A percentile compares a stretch with the other conserved stretches of the same genome.
phyloP scores from a whole-genome alignment of 805 yeast species.

The Metschnikowia hibisci region DNA sequence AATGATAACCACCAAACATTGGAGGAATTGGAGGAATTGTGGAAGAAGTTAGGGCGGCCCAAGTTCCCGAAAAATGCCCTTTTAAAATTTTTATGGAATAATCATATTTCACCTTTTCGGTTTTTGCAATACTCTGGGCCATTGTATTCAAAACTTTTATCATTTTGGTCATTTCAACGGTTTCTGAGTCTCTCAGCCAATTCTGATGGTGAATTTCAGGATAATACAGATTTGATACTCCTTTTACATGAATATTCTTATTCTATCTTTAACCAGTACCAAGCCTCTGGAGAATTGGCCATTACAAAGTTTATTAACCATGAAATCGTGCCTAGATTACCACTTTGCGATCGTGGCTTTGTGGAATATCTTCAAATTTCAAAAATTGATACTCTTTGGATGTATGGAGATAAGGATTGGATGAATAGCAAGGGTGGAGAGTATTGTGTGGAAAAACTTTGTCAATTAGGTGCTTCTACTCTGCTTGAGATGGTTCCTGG shows the following conservation, averaged over 20 bases:
- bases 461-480: constrained; percentile 15
- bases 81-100: constrained; percentile 35
- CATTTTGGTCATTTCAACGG: constrained; percentile 40
- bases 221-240: constrained; percentile 23
- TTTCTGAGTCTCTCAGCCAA: constrained; percentile 29
- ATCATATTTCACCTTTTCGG: constrained; percentile 38
- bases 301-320: constrained; percentile 39
- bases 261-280: constrained; percentile 41
- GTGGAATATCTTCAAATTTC: constrained; percentile 25
- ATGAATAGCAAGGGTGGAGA: constrained; percentile 40
- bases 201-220: background rate
- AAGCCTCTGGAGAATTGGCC: constrained; percentile 43
- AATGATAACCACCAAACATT: constrained; percentile 17
- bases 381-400: constrained; percentile 28
- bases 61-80: constrained; percentile 32
- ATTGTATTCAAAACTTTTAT: constrained; percentile 35
- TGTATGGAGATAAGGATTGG: constrained; percentile 44
- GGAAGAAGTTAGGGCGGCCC: constrained; percentile 36
- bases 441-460: constrained; percentile 27
- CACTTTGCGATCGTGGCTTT: constrained; percentile 39
- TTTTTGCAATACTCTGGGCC: constrained; percentile 38
- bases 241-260: constrained; percentile 39
- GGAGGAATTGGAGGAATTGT: constrained; percentile 20
- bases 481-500: constrained; percentile 23
- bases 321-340: constrained; percentile 37